These are phyloP conservation scores for Zhuliangozyma blackwelliae DNA, from an alignment of 1,139 yeast genomes.

Conservation along the genomic window DNA sequence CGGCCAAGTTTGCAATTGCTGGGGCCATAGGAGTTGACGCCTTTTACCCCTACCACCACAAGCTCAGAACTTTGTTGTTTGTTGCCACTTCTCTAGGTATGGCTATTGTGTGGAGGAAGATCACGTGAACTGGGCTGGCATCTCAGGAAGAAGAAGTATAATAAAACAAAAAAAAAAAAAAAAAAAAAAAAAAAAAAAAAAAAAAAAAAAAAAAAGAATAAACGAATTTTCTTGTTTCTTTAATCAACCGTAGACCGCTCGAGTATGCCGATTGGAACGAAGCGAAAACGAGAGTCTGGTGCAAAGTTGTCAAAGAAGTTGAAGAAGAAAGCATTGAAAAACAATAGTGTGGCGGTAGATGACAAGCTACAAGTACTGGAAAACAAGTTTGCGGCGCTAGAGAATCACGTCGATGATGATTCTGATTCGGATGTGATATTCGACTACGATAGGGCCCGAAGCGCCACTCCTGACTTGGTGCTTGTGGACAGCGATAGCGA, in stretches of 20 bases:
- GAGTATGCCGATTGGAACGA: constrained; percentile 13
- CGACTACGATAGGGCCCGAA: constrained; percentile 17
- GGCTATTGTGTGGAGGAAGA: not conserved
- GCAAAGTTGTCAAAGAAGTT: constrained; percentile 13
- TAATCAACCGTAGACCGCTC: too few species aligned
- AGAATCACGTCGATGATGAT: constrained; percentile 15
- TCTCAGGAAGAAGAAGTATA: not conserved
- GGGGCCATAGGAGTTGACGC: constrained; percentile 4
- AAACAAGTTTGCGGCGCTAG: constrained; percentile 18
- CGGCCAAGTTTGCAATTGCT: constrained; percentile 2
- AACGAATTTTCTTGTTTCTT: not conserved
- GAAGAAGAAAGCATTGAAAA: constrained; percentile 16
- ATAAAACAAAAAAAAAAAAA: constrained; percentile 11
- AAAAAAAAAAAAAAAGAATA: not conserved
- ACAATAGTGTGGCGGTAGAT: not conserved
- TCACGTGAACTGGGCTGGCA: too few species aligned
- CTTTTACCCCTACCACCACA: constrained; percentile 1
- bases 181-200: constrained; percentile 11
- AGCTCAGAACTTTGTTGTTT: constrained; percentile 5
- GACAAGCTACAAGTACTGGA: constrained; percentile 10
- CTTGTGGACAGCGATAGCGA: constrained; percentile 25
- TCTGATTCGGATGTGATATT: constrained; percentile 19
- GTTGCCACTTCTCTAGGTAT: constrained; percentile 5
- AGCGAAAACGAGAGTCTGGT: constrained; percentile 18
- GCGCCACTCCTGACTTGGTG: constrained; percentile 15